Percentiles rank a stretch among this genome's conserved stretches.
Conservation (phyloP, 805 yeast species). For the Candida khao-thaluensis region DNA sequence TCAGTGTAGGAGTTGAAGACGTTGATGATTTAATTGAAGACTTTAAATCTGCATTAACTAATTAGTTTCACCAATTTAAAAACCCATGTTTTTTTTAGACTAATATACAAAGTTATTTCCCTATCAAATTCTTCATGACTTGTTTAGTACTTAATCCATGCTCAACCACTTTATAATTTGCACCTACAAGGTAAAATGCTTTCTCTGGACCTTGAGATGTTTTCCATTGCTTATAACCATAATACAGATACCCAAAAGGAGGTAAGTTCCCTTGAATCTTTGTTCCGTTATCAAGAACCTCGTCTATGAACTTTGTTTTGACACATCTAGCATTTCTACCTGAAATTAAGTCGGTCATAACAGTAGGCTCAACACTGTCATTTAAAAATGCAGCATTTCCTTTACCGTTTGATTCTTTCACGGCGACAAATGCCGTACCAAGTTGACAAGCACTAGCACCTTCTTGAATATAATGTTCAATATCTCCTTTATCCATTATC, state of each 20-base stretch:
- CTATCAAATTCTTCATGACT: constrained; percentile 27
- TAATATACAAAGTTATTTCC: constrained; percentile 2
- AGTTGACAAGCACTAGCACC: constrained; percentile 58
- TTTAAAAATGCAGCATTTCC: constrained; percentile 18
- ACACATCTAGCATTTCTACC: constrained; percentile 41
- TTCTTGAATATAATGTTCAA: constrained; percentile 27
- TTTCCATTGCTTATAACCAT: constrained; percentile 28
- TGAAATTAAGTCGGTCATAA: constrained; percentile 35
- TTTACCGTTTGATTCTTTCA: constrained; percentile 26
- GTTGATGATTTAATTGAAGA: constrained; percentile 75
- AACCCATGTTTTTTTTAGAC: background rate
- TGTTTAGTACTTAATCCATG: constrained; percentile 19
- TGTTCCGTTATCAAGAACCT: constrained; percentile 15
- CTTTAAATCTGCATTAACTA: constrained; percentile 53
- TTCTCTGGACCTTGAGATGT: constrained; percentile 14
- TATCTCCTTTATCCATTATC: constrained; percentile 32
- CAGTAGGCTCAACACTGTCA: constrained; percentile 17
- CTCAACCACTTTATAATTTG: constrained; percentile 26
- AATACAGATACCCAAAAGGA: constrained; percentile 33
- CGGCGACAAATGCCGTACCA: constrained; percentile 50
- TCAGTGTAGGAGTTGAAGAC: constrained; percentile 81
- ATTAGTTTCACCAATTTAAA: constrained; percentile 9
- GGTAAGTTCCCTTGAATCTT: constrained; percentile 23
- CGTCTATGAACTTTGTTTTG: constrained; percentile 32
- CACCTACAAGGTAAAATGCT: constrained; percentile 37